These are phyloP conservation scores for Aspergillus proliferans DNA, from an alignment of 2,329 filamentous ascomycete genomes.

Conservation along the genomic window DNA sequence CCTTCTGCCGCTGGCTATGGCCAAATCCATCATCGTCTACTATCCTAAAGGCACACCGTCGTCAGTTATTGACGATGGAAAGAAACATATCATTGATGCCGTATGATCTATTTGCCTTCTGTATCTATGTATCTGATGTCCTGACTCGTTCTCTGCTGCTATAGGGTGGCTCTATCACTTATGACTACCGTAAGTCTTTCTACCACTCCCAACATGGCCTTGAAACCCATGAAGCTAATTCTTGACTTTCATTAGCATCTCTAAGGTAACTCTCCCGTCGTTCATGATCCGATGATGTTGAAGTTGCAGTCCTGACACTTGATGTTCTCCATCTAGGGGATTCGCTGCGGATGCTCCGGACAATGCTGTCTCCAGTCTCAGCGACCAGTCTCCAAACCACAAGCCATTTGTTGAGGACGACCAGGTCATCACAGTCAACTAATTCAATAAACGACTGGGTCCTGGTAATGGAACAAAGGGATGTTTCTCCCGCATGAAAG, in stretches of 20 bases:
- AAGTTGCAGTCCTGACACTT: constrained; percentile 17
- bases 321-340: constrained; percentile 49
- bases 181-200: constrained; percentile 63
- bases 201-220: neutral
- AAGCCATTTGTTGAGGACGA: constrained; percentile 71
- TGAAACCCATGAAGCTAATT: constrained; percentile 4
- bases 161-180: constrained; percentile 67
- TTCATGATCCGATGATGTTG: neutral
- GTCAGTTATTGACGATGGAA: constrained; percentile 63
- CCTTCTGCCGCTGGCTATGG: constrained; percentile 56
- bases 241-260: constrained; percentile 24
- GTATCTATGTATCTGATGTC: neutral
- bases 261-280: constrained; percentile 31
- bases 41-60: constrained; percentile 66
- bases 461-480: neutral
- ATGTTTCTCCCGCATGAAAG: neutral
- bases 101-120: constrained; percentile 34
- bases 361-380: constrained; percentile 60
- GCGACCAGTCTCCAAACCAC: constrained; percentile 57
- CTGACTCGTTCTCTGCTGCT: constrained; percentile 10
- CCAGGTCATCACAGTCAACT: constrained; percentile 52
- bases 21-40: constrained; percentile 71
- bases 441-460: neutral
- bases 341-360: constrained; percentile 70
- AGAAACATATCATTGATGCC: constrained; percentile 60